A percentile compares a stretch with the other conserved stretches of the same genome.
phyloP scores from a whole-genome alignment of 1,284 basidiomycete genomes.

The Sporisorium reilianum region DNA sequence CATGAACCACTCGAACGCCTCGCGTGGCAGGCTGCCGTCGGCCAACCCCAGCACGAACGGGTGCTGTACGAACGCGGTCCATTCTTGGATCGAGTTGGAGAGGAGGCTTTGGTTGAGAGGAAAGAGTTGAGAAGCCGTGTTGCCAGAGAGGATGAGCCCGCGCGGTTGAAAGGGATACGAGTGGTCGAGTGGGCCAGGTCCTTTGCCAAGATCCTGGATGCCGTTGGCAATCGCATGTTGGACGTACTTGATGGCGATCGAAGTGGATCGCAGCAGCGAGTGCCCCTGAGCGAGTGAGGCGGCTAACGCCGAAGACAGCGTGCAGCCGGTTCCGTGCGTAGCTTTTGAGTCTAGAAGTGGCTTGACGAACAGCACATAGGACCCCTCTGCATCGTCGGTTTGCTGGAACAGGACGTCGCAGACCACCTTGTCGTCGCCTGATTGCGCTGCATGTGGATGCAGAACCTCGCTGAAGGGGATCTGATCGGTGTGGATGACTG shows the following conservation, averaged over 20 bases:
- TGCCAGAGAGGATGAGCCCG: slow-evolving; percentile 21
- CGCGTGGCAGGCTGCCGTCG: slow-evolving; percentile 76
- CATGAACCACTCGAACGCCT: slow-evolving; percentile 86
- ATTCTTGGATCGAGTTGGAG: slow-evolving; percentile 56
- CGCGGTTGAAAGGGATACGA: slow-evolving; percentile 75
- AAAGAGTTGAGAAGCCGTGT: slow-evolving; percentile 44
- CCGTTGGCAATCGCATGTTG: slow-evolving; percentile 82
- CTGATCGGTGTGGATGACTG: slow-evolving; percentile 41
- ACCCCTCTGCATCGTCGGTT: slow-evolving; percentile 64
- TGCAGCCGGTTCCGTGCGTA: slow-evolving; percentile 93
- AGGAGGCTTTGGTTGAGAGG: slow-evolving; percentile 52
- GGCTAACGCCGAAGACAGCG: slow-evolving; percentile 84
- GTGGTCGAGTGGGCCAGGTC: slow-evolving; percentile 90
- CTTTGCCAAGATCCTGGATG: slow-evolving; percentile 77
- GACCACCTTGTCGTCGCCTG: slow-evolving; percentile 70
- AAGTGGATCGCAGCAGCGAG: slow-evolving; percentile 76
- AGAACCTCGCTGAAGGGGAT: slow-evolving; percentile 43
- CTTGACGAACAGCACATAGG: slow-evolving; percentile 58
- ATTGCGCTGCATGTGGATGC: background rate
- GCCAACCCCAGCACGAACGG: slow-evolving; percentile 83
- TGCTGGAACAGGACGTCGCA: slow-evolving; percentile 80
- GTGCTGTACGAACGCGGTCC: slow-evolving; percentile 74
- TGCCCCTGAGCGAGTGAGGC: slow-evolving; percentile 76
- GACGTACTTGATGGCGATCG: slow-evolving; percentile 78
- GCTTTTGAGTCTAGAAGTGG: slow-evolving; percentile 44